These are phyloP conservation scores for Diplotaxis tenuifolia DNA, from an alignment of 345 rosid genomes.

Conservation along the genomic window DNA sequence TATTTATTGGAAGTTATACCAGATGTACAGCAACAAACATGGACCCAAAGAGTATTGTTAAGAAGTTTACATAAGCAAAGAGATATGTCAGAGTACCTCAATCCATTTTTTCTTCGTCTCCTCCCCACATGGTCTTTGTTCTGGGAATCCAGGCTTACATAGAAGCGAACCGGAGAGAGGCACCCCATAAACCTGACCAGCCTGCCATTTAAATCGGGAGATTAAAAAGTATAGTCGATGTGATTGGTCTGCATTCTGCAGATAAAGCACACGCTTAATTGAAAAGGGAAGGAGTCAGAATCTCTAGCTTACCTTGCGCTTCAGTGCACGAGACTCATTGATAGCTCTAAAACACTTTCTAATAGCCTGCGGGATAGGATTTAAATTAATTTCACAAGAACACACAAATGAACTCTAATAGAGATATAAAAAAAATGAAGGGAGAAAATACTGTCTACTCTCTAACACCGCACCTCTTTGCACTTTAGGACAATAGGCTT, in stretches of 20 bases:
- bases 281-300: constrained; percentile 25
- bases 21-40: constrained; percentile 5
- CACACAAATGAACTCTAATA: constrained; percentile 9
- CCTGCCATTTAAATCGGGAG: constrained; percentile 48
- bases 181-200: constrained; percentile 98
- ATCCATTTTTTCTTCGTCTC: constrained; percentile 93
- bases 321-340: constrained; percentile 92
- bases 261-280: neutral
- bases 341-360: constrained; percentile 87
- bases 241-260: constrained; percentile 7
- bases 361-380: constrained; percentile 56
- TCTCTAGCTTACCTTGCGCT: constrained; percentile 72
- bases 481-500: constrained; percentile 72
- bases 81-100: constrained; percentile 59
- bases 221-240: neutral
- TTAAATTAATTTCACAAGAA: neutral
- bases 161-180: constrained; percentile 82
- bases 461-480: constrained; percentile 69
- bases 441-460: neutral
- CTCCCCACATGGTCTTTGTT: constrained; percentile 71
- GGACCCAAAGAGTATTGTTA: neutral
- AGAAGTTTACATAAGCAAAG: constrained; percentile 8
- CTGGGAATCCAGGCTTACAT: constrained; percentile 86
- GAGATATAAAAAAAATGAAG: neutral
- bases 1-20: constrained; percentile 2